phyloP scores from a whole-genome alignment of 305 asterid species.

The Striga hermonthica region DNA sequence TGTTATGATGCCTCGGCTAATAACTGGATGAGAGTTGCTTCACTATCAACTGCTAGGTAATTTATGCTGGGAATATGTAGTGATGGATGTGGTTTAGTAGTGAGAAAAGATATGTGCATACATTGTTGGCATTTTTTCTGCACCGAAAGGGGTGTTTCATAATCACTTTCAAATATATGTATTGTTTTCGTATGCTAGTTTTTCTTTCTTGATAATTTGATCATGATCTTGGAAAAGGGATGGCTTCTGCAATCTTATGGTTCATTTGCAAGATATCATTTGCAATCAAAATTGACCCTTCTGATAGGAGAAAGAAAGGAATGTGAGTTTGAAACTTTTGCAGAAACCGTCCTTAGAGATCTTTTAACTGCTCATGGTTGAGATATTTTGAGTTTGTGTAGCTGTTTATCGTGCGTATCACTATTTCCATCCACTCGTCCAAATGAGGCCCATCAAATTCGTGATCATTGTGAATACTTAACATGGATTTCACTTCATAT shows the following conservation, averaged over 20 bases:
- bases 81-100: neutral
- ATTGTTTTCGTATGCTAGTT: neutral
- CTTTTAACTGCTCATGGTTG: neutral
- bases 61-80: too few species aligned
- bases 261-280: neutral
- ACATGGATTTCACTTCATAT: neutral
- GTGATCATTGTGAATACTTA: too few species aligned
- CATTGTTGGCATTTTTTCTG: too few species aligned
- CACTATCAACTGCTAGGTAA: slow-evolving; percentile 69
- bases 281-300: neutral
- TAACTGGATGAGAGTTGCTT: slow-evolving; percentile 54
- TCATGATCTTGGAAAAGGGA: slow-evolving; percentile 1
- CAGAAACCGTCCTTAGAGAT: too few species aligned
- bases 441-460: too few species aligned
- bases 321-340: too few species aligned
- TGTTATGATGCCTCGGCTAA: slow-evolving; percentile 57
- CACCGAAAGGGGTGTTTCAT: too few species aligned
- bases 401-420: too few species aligned
- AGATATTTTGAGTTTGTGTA: neutral
- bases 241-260: too few species aligned
- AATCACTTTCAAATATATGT: neutral
- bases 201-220: neutral
- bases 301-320: neutral
- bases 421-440: too few species aligned
- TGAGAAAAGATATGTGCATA: neutral